Conservation (phyloP, 306 rosid species). For the Cicer bijugum region DNA sequence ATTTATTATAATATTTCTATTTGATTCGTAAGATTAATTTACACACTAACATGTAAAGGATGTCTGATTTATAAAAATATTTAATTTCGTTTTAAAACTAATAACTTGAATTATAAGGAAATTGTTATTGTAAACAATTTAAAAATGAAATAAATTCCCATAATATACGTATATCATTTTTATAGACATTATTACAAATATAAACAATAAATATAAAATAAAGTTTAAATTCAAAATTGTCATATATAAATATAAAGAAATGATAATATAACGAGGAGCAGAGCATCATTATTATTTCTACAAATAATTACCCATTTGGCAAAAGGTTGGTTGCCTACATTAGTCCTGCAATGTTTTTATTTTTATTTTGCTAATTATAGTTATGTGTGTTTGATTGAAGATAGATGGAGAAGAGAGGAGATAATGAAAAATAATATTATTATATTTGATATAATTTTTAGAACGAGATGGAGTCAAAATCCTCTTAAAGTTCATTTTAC, state of each 20-base stretch:
- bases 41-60: no score
- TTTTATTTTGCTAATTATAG: not conserved
- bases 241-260: not conserved
- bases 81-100: no score
- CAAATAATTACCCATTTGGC: slow-evolving; percentile 7
- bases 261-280: slow-evolving; percentile 8
- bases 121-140: not conserved
- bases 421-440: no score
- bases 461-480: no score
- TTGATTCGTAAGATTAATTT: no score
- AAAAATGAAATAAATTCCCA: not conserved
- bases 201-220: slow-evolving; percentile 6
- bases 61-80: no score
- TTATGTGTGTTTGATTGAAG: no score
- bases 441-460: no score
- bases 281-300: not conserved
- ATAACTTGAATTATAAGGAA: no score
- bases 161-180: not conserved
- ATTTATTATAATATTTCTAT: no score
- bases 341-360: not conserved
- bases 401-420: no score
- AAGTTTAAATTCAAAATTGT: not conserved
- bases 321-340: slow-evolving; percentile 26
- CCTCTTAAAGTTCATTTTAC: no score
- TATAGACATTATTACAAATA: not conserved